These are phyloP conservation scores for Gymnopus androsaceus DNA, from an alignment of 1,284 basidiomycete genomes.

Conservation along the genomic window DNA sequence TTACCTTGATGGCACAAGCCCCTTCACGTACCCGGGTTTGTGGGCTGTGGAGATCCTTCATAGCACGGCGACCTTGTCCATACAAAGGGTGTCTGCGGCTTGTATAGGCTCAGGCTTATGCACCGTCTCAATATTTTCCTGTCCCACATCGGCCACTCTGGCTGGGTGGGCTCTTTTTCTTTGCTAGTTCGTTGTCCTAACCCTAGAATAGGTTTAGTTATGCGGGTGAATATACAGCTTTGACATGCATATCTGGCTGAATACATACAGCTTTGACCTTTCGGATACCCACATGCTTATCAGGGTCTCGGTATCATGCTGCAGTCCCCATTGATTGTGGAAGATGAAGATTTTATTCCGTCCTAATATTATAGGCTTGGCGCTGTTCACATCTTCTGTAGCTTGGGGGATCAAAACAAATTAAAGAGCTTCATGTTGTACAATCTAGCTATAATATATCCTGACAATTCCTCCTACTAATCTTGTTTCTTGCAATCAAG, in stretches of 20 bases:
- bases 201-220: conserved; percentile 1
- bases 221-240: not conserved
- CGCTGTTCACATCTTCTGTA: not conserved
- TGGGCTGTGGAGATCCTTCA: conserved; percentile 16
- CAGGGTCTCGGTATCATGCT: not conserved
- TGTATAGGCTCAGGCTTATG: conserved; percentile 16
- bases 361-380: not conserved
- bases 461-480: not conserved
- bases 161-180: conserved; percentile 17
- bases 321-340: conserved; percentile 1
- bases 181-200: conserved; percentile 1
- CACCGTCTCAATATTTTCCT: conserved; percentile 17
- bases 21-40: conserved; percentile 14
- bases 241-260: not conserved
- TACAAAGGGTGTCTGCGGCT: conserved; percentile 16
- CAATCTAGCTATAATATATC: not conserved
- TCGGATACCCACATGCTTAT: not conserved
- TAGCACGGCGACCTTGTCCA: conserved; percentile 15
- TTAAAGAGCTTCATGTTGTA: too few relatives aligned
- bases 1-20: conserved; percentile 18
- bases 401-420: too few relatives aligned
- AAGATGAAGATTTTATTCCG: not conserved
- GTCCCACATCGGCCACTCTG: conserved; percentile 17
- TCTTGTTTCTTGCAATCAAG: not conserved
- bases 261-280: not conserved